phyloP scores from a whole-genome alignment of 371 early-diverging fungal species.

The Mortierella sp. region DNA sequence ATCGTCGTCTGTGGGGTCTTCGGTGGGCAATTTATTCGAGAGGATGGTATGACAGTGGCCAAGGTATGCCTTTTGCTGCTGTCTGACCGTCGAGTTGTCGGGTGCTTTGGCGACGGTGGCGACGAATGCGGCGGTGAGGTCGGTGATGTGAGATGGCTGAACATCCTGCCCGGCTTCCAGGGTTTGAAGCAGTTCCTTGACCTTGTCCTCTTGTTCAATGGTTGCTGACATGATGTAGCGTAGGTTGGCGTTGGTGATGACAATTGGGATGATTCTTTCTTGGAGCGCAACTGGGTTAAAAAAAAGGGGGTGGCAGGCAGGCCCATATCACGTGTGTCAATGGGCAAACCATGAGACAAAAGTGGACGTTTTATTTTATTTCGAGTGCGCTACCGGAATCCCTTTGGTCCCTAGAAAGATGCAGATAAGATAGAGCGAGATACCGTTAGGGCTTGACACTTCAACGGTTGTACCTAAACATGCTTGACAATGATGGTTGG shows the following conservation, averaged over 20 bases:
- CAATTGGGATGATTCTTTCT: not conserved
- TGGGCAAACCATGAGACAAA: not conserved
- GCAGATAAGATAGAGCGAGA: not conserved
- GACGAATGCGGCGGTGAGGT: conserved; percentile 35
- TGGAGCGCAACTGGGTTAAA: not conserved
- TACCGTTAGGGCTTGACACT: not conserved
- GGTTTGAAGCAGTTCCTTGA: conserved; percentile 28
- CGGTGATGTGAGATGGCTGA: conserved; percentile 26
- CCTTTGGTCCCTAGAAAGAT: conserved; percentile 30
- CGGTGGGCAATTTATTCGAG: conserved; percentile 13
- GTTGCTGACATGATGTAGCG: conserved; percentile 19
- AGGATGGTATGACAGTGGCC: conserved; percentile 20
- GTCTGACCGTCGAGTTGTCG: conserved; percentile 16
- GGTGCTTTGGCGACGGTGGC: conserved; percentile 24
- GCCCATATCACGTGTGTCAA: not conserved
- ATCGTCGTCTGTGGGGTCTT: not conserved
- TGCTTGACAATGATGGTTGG: too few relatives aligned
- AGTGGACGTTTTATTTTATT: not conserved
- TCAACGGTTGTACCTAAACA: not conserved
- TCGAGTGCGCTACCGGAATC: conserved; percentile 12
- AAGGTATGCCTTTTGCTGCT: conserved; percentile 33
- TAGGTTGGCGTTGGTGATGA: conserved; percentile 7
- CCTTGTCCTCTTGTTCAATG: conserved; percentile 25
- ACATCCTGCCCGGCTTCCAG: conserved; percentile 21
- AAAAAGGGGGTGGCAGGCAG: not conserved